These are phyloP conservation scores for Trichoderma erinaceum DNA, from an alignment of 495 filamentous ascomycete species.

Conservation along the genomic window DNA sequence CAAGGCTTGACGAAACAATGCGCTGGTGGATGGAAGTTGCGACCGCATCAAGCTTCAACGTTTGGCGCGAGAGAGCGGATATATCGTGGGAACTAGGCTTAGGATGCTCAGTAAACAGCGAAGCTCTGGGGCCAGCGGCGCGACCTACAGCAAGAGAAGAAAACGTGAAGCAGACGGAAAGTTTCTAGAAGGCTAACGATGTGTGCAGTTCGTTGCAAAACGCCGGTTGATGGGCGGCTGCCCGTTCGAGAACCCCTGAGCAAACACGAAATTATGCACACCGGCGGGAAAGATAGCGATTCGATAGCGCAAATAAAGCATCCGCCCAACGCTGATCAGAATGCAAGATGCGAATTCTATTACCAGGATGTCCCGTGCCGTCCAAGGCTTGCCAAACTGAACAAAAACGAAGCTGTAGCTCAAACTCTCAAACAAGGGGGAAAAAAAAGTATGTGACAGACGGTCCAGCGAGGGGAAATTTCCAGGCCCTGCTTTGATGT, in stretches of 20 bases:
- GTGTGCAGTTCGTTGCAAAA: slow-evolving; percentile 7
- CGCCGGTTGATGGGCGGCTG: not conserved
- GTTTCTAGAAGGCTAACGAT: slow-evolving; percentile 2
- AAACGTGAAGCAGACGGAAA: not conserved
- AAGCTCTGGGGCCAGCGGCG: not conserved
- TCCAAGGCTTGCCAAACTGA: not conserved
- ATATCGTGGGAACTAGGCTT: not conserved
- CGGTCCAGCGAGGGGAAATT: slow-evolving; percentile 2
- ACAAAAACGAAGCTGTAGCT: not conserved
- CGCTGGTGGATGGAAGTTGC: slow-evolving; percentile 9
- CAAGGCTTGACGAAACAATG: slow-evolving; percentile 6
- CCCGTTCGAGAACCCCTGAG: slow-evolving; percentile 9
- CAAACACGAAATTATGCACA: slow-evolving; percentile 11
- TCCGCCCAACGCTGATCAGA: slow-evolving; percentile 9
- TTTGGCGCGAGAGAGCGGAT: not conserved
- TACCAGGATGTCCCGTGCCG: not conserved
- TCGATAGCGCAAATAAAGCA: slow-evolving; percentile 9
- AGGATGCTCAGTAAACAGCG: not conserved
- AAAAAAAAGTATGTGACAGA: not conserved
- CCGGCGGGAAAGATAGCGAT: slow-evolving; percentile 10
- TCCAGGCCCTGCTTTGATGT: not conserved
- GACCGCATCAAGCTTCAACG: slow-evolving; percentile 6
- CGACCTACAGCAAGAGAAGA: not conserved
- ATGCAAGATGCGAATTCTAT: not conserved
- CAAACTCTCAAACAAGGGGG: slow-evolving; percentile 1